These are phyloP conservation scores for Heterobasidion irregulare DNA, from an alignment of 1,284 basidiomycete genomes.

Conservation along the genomic window DNA sequence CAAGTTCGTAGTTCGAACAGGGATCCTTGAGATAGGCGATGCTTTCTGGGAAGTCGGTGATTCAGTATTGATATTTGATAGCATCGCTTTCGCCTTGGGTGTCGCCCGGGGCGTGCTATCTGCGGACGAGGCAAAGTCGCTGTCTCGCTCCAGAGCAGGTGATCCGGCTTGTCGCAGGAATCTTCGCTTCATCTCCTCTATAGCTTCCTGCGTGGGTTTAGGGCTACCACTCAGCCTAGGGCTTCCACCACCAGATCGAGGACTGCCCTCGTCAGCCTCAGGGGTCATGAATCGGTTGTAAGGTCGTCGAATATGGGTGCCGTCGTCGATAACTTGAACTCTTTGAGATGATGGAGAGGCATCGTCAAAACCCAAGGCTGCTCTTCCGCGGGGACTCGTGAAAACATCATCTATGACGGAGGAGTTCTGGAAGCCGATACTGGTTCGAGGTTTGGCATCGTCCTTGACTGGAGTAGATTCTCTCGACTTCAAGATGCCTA, in stretches of 20 bases:
- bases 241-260: constrained; percentile 11
- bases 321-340: constrained; percentile 9
- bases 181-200: constrained; percentile 58
- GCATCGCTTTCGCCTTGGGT: not conserved
- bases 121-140: constrained; percentile 4
- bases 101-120: constrained; percentile 10
- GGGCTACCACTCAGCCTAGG: constrained; percentile 6
- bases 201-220: constrained; percentile 37
- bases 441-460: constrained; percentile 1
- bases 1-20: constrained; percentile 1
- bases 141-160: constrained; percentile 14
- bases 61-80: constrained; percentile 5
- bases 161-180: constrained; percentile 32
- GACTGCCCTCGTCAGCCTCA: constrained; percentile 1
- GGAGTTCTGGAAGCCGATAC: not conserved
- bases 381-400: constrained; percentile 7
- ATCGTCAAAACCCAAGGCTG: not conserved
- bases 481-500: constrained; percentile 28
- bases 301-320: constrained; percentile 17
- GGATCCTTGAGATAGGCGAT: not conserved
- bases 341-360: not conserved
- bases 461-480: constrained; percentile 18
- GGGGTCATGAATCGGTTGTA: constrained; percentile 20
- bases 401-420: constrained; percentile 8
- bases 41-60: not conserved